phyloP scores from a whole-genome alignment of 2,329 filamentous ascomycete species.

The Tolypocladium cylindrosporum region DNA sequence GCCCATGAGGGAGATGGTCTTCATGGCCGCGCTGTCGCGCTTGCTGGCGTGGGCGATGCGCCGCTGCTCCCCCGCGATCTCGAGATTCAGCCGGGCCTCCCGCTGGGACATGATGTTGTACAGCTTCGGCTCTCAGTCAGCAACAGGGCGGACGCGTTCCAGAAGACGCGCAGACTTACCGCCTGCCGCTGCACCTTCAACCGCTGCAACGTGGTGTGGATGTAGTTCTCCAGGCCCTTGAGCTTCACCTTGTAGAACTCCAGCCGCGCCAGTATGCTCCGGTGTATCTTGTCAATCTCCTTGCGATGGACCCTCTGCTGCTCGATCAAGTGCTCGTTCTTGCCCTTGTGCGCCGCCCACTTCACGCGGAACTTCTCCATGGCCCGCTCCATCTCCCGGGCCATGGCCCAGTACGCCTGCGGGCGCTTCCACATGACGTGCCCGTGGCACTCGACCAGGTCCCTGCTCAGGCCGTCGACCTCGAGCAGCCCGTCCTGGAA shows the following conservation, averaged over 20 bases:
- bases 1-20: conserved; percentile 53
- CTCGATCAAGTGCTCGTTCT: conserved; percentile 7
- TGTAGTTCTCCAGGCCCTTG: conserved; percentile 52
- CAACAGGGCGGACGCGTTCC: neutral
- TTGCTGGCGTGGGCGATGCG: conserved; percentile 50
- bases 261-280: conserved; percentile 41
- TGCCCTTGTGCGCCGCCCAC: conserved; percentile 9
- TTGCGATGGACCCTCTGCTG: conserved; percentile 17
- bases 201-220: conserved; percentile 50
- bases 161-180: conserved; percentile 26
- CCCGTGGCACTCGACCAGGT: conserved; percentile 53
- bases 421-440: conserved; percentile 55
- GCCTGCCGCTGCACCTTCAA: conserved; percentile 52
- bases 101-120: conserved; percentile 59
- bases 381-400: conserved; percentile 35
- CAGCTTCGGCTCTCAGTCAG: conserved; percentile 28
- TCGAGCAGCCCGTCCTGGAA: conserved; percentile 43
- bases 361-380: conserved; percentile 32
- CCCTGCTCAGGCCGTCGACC: conserved; percentile 49
- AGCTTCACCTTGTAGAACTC: conserved; percentile 54
- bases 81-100: conserved; percentile 52
- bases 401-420: conserved; percentile 47
- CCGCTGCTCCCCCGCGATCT: conserved; percentile 51
- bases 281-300: conserved; percentile 35
- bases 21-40: conserved; percentile 54